phyloP scores from a whole-genome alignment of 2,329 filamentous ascomycete species.

The Fusarium goolgardi region DNA sequence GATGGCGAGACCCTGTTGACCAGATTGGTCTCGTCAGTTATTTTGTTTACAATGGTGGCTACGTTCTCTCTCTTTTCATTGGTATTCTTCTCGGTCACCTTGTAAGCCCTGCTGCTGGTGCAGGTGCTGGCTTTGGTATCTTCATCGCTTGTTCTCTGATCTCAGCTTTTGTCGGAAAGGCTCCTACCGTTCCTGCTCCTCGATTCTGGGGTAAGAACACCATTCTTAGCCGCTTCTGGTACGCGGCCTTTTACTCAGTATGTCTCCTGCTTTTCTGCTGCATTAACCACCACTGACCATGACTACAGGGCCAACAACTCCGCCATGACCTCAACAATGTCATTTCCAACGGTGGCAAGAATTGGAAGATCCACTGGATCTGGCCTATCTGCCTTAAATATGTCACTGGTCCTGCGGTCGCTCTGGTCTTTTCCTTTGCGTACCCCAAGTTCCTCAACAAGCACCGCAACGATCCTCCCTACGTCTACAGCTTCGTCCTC shows the following conservation, averaged over 20 bases:
- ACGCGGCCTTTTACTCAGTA: conserved; percentile 64
- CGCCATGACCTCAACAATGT: conserved; percentile 62
- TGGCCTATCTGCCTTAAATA: conserved; percentile 60
- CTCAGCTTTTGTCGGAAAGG: conserved; percentile 54
- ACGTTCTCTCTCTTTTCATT: conserved; percentile 60
- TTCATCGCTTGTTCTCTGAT: conserved; percentile 55
- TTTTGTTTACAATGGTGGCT: conserved; percentile 59
- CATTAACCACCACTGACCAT: too few relatives aligned
- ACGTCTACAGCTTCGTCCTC: conserved; percentile 38
- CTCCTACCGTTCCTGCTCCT: conserved; percentile 54
- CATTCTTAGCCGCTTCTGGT: conserved; percentile 60
- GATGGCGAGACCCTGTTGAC: conserved; percentile 58
- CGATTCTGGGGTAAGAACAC: conserved; percentile 56
- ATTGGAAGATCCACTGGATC: conserved; percentile 63
- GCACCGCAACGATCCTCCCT: conserved; percentile 28
- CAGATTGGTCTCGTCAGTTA: conserved; percentile 56
- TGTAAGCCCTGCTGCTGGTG: conserved; percentile 55
- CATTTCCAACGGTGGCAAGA: conserved; percentile 57
- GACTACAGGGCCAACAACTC: conserved; percentile 66
- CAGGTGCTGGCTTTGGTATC: conserved; percentile 61
- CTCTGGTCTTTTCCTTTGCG: conserved; percentile 60
- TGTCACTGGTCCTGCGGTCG: conserved; percentile 57
- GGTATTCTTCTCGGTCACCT: conserved; percentile 62
- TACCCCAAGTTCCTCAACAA: conserved; percentile 51
- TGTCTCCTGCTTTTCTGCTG: too few relatives aligned